A percentile compares a stretch with the other conserved stretches of the same genome.
phyloP scores from a whole-genome alignment of 495 filamentous ascomycete genomes.

The Articulospora tetracladia region DNA sequence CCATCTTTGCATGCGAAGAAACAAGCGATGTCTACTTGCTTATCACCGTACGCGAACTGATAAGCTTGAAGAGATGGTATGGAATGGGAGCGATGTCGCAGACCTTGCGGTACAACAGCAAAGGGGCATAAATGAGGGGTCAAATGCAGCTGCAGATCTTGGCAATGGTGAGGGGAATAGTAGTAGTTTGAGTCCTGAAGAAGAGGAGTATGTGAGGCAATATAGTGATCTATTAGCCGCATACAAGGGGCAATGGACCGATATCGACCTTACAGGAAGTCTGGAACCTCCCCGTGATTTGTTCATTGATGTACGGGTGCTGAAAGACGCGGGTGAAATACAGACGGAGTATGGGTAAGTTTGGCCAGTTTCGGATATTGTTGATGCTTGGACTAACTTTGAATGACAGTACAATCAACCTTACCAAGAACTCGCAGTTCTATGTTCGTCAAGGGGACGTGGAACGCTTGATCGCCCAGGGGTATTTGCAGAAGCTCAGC shows the following conservation, averaged over 20 bases:
- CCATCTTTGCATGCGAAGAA: constrained; percentile 90
- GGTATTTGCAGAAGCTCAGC: constrained; percentile 90
- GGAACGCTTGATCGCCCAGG: constrained; percentile 89
- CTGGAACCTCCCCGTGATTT: constrained; percentile 92
- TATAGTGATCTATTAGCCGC: constrained; percentile 90
- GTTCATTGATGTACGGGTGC: constrained; percentile 94
- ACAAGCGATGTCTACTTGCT: constrained; percentile 93
- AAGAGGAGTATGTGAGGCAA: constrained; percentile 92
- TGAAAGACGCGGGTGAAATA: constrained; percentile 97
- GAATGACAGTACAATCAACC: constrained; percentile 72
- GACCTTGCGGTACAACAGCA: constrained; percentile 50
- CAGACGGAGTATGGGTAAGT: constrained; percentile 96
- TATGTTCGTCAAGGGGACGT: constrained; percentile 97
- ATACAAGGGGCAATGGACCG: constrained; percentile 98
- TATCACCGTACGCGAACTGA: constrained; percentile 89
- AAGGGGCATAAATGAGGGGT: constrained; percentile 21
- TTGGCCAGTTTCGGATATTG: background rate
- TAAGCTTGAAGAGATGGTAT: constrained; percentile 91
- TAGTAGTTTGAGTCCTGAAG: constrained; percentile 91
- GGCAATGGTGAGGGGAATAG: constrained; percentile 45
- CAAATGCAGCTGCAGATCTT: constrained; percentile 31
- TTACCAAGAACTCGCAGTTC: constrained; percentile 98
- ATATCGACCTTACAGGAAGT: constrained; percentile 93
- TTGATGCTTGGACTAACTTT: constrained; percentile 4
- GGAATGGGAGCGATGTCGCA: constrained; percentile 78